Conservation (phyloP, 371 early-diverging fungal genomes). For the Nematocida ironsii region DNA sequence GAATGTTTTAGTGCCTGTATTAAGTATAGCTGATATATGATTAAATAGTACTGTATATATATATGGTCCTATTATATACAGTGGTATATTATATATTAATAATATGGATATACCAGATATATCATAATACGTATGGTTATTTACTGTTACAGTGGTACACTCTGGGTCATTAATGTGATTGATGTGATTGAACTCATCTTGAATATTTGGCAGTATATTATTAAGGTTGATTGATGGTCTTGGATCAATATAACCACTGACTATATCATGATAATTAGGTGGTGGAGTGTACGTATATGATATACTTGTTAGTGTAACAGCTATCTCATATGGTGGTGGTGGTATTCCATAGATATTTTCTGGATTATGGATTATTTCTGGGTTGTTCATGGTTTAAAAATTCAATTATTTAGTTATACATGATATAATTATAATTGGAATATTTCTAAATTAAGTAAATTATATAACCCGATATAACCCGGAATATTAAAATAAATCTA, state of each 20-base stretch:
- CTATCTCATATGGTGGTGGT: background rate
- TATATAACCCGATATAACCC: too few species aligned
- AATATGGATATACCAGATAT: background rate
- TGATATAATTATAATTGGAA: too few species aligned
- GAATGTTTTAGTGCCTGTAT: background rate
- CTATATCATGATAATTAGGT: constrained; percentile 14
- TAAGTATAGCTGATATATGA: background rate
- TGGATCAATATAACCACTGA: background rate
- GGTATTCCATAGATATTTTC: background rate
- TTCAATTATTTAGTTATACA: too few species aligned
- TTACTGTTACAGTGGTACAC: background rate
- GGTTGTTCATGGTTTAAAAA: too few species aligned
- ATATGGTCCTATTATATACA: constrained; percentile 9
- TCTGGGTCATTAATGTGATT: too few species aligned
- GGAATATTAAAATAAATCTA: too few species aligned
- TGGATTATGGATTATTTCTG: too few species aligned
- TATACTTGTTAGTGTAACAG: background rate
- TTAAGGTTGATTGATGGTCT: background rate
- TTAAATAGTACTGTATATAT: constrained; percentile 1
- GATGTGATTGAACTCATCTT: too few species aligned
- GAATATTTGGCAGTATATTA: too few species aligned
- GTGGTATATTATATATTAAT: background rate
- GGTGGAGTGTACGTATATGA: background rate
- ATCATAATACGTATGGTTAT: background rate
- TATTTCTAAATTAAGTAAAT: too few species aligned